phyloP scores from a whole-genome alignment of 2,329 filamentous ascomycete genomes.

The Coleophoma cylindrospora region DNA sequence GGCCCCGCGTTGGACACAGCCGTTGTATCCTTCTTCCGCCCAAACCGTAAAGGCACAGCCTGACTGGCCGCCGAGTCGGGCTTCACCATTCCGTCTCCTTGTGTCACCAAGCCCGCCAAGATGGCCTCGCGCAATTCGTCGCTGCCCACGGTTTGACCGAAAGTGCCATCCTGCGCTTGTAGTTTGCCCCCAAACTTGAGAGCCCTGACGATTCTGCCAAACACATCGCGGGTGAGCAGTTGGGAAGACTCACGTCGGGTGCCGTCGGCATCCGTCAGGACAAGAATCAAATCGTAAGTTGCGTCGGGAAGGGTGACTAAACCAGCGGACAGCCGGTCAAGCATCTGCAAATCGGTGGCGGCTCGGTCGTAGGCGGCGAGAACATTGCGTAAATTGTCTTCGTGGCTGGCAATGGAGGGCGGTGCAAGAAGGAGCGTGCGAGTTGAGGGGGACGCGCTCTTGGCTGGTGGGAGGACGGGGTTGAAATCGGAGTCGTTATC shows the following conservation, averaged over 20 bases:
- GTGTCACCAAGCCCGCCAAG: slow-evolving; percentile 67
- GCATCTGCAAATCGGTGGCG: slow-evolving; percentile 90
- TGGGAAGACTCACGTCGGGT: slow-evolving; percentile 55
- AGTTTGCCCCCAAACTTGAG: slow-evolving; percentile 67
- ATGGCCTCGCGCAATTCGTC: slow-evolving; percentile 72
- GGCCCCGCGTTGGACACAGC: slow-evolving; percentile 31
- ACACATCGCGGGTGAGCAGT: slow-evolving; percentile 63
- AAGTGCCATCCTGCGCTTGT: slow-evolving; percentile 61
- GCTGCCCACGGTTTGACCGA: slow-evolving; percentile 35
- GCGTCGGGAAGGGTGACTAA: slow-evolving; percentile 70
- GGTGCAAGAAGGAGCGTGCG: slow-evolving; percentile 84
- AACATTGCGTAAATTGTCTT: slow-evolving; percentile 67
- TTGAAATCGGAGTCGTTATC: slow-evolving; percentile 26
- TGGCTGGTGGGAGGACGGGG: slow-evolving; percentile 11
- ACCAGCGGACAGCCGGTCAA: slow-evolving; percentile 82
- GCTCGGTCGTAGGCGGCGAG: slow-evolving; percentile 69
- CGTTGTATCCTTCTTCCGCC: slow-evolving; percentile 41
- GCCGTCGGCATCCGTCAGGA: slow-evolving; percentile 75
- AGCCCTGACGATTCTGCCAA: slow-evolving; percentile 63
- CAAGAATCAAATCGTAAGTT: slow-evolving; percentile 79
- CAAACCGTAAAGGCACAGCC: slow-evolving; percentile 50
- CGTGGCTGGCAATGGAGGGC: slow-evolving; percentile 82
- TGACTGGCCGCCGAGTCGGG: slow-evolving; percentile 42
- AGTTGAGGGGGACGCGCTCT: slow-evolving; percentile 12
- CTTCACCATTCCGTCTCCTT: slow-evolving; percentile 68